Percentiles rank a stretch among this genome's conserved stretches.
phyloP scores from a whole-genome alignment of 345 rosid genomes.

The Draba incana region DNA sequence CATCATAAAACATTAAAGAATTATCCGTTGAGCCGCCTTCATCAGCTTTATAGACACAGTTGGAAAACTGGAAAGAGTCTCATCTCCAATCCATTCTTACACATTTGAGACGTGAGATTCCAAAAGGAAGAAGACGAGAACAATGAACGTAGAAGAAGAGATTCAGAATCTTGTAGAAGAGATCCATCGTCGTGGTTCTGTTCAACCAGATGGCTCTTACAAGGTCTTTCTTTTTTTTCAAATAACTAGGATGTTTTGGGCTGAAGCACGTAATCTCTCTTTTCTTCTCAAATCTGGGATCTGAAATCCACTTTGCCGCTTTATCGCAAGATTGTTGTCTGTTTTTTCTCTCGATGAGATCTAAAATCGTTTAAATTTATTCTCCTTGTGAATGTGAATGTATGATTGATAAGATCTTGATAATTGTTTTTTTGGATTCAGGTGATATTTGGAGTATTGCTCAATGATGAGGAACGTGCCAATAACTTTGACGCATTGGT shows the following conservation, averaged over 20 bases:
- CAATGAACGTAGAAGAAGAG: conserved; percentile 91
- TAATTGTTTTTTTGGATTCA: conserved; percentile 28
- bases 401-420: conserved; percentile 9
- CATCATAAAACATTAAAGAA: too few species aligned
- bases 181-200: conserved; percentile 75
- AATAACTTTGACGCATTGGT: conserved; percentile 92
- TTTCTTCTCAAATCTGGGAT: too few species aligned
- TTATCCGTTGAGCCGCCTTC: too few species aligned
- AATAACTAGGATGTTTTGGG: too few species aligned
- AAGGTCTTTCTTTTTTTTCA: too few species aligned
- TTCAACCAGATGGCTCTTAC: conserved; percentile 87
- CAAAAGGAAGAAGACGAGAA: conserved; percentile 10
- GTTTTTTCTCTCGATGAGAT: conserved; percentile 10
- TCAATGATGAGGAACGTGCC: conserved; percentile 84
- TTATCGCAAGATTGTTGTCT: not conserved
- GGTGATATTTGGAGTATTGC: conserved; percentile 90
- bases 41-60: too few species aligned
- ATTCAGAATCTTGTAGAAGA: conserved; percentile 44
- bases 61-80: conserved; percentile 3
- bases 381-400: not conserved
- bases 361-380: too few species aligned
- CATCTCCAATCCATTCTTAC: not conserved
- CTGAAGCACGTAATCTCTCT: too few species aligned
- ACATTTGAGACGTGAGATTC: too few species aligned
- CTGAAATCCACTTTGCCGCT: too few species aligned